A percentile compares a stretch with the other conserved stretches of the same genome.
Evolutionary conservation across 768 basidiomycete species (phyloP).

Genomic region (Mycena galopus): DNA sequence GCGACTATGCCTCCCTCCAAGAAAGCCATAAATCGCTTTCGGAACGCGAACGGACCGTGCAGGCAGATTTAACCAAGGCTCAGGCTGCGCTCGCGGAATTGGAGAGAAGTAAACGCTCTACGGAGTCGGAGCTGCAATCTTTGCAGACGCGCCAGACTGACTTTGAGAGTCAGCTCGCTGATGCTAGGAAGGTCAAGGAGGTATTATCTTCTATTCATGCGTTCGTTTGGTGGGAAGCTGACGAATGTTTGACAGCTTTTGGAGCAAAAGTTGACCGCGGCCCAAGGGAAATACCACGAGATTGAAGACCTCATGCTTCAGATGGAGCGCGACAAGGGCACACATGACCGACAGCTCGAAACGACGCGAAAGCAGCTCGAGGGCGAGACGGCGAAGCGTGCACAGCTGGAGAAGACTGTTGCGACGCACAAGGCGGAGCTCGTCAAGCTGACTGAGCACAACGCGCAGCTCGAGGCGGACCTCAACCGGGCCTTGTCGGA

Average conservation of each 20-base stretch:
- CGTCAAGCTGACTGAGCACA: constrained; percentile 73
- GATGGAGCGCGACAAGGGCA: constrained; percentile 84
- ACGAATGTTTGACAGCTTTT: constrained; percentile 63
- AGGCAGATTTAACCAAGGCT: constrained; percentile 62
- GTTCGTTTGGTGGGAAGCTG: background rate
- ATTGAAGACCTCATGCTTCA: constrained; percentile 91
- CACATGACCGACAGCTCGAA: constrained; percentile 81
- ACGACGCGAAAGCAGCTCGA: constrained; percentile 79
- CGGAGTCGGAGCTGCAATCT: constrained; percentile 81
- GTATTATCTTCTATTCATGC: constrained; percentile 53
- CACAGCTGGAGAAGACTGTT: constrained; percentile 77
- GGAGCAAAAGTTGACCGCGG: constrained; percentile 80
- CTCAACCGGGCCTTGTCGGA: constrained; percentile 86
- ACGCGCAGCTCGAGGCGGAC: constrained; percentile 81
- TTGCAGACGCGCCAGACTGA: constrained; percentile 80
- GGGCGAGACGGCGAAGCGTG: constrained; percentile 76
- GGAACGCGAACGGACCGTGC: constrained; percentile 67
- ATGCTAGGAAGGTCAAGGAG: constrained; percentile 77
- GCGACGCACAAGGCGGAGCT: constrained; percentile 79
- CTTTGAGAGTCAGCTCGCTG: constrained; percentile 72
- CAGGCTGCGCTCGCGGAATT: constrained; percentile 66
- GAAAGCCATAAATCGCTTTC: constrained; percentile 75
- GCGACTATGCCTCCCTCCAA: constrained; percentile 72
- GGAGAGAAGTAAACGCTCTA: constrained; percentile 75
- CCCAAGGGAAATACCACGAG: constrained; percentile 83